Evolutionary conservation across 441 rosid species (phyloP), one percentile per base, ranked within the genome.

Genomic region (Corymbia citriodora): DNA sequence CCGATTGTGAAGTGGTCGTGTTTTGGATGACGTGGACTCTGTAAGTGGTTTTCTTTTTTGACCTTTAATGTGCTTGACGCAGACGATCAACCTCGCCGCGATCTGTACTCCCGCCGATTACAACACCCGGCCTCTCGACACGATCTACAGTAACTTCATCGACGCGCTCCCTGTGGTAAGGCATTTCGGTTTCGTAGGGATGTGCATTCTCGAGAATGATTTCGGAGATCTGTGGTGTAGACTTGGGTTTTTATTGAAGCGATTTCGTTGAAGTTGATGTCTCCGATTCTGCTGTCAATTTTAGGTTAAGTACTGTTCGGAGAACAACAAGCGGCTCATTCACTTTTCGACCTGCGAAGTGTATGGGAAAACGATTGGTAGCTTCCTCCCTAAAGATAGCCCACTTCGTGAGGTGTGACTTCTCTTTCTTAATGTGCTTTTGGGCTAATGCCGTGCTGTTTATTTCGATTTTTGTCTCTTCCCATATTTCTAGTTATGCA

Each of bases 311-410:
- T 98, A 97, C 92, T 98, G 99, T 92, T 97, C 99, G 36, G 99
- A 97, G 95, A 98, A 97, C 94, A 94, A 89, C 93, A 97, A 98
- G 95, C 98, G 99, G 92, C 93, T 98, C 53, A 97, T 98, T 93
- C 99, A 97, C 95, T 98, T 98, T 93, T 98, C 99, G 18, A 97
- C 99, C 52, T 97, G 99, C 92, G 99, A 98, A 94, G 98, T 98
- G 23, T 98, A 98, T 93, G 99, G 99, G 49, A 98, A 98, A 94
- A 97, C 99, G 16, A 96, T 98, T 21, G 99, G 99, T 54, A 94
- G 98, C 94, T 97, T 96, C 94, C 99, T 98, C 91, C 99, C 99
- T 0, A 98, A 95, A 93, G 98, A 97, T 89, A 95, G 96, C 91
- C 96, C 99, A 92, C 99, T 98, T 52, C 99, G 99, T 91, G 94